Percentiles rank a stretch among this genome's conserved stretches.
Evolutionary conservation across 495 filamentous ascomycete genomes (phyloP).

Genomic region (Talaromyces trachyspermus): DNA sequence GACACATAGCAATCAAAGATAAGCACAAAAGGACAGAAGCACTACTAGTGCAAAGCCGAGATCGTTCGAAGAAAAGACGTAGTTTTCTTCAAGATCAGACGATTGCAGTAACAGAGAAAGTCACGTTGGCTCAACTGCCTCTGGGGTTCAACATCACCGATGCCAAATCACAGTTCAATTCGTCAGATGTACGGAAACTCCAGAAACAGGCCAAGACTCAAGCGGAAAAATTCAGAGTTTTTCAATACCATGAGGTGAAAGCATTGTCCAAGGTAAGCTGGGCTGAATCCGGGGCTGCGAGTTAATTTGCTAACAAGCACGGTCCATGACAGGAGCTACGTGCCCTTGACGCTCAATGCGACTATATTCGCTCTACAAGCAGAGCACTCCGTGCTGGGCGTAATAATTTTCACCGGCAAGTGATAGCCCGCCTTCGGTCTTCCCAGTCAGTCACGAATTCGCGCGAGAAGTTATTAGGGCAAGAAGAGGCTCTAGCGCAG

Average conservation of each 20-base stretch:
- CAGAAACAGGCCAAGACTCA: constrained; percentile 57
- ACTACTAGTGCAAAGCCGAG: constrained; percentile 9
- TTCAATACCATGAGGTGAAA: constrained; percentile 60
- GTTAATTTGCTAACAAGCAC: constrained; percentile 5
- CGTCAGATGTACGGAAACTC: constrained; percentile 45
- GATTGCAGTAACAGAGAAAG: constrained; percentile 32
- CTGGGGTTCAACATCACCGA: constrained; percentile 47
- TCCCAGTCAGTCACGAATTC: constrained; percentile 56
- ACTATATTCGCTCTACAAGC: constrained; percentile 64
- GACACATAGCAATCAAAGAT: neutral
- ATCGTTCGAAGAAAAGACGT: constrained; percentile 1
- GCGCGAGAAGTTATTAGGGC: constrained; percentile 60
- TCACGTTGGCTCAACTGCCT: constrained; percentile 49
- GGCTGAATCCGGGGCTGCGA: constrained; percentile 2
- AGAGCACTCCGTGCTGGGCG: constrained; percentile 59
- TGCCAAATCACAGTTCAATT: constrained; percentile 37
- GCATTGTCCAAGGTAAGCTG: constrained; percentile 52
- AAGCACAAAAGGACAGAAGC: neutral
- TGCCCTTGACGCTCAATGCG: constrained; percentile 60
- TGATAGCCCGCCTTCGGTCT: constrained; percentile 60
- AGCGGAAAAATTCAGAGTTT: constrained; percentile 57
- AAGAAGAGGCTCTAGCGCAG: constrained; percentile 65
- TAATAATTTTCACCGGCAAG: constrained; percentile 59
- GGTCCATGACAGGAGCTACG: constrained; percentile 47
- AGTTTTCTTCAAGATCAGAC: constrained; percentile 5